These are phyloP conservation scores for Meyerozyma athensensis DNA, from an alignment of 1,139 yeast genomes.

Conservation along the genomic window DNA sequence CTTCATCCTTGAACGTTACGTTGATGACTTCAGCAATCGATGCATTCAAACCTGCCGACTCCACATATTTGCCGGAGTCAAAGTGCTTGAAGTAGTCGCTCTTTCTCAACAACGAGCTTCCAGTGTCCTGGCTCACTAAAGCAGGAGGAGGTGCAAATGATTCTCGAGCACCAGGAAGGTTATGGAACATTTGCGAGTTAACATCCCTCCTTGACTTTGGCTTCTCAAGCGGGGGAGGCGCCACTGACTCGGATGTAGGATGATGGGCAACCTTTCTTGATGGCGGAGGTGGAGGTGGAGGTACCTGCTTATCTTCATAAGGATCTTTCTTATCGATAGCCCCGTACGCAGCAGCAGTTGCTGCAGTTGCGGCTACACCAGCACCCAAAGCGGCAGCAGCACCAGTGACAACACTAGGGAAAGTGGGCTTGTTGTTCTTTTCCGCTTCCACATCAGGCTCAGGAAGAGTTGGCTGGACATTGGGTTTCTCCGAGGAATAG, in stretches of 20 bases:
- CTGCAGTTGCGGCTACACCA: conserved; percentile 5
- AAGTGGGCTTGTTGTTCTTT: not conserved
- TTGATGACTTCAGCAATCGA: conserved; percentile 80
- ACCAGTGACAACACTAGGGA: conserved; percentile 4
- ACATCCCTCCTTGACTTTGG: conserved; percentile 37
- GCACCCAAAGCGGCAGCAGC: conserved; percentile 6
- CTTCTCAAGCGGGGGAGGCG: conserved; percentile 4
- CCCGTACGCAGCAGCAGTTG: conserved; percentile 7
- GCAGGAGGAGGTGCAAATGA: conserved; percentile 21
- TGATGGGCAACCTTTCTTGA: conserved; percentile 52
- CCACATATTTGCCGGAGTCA: conserved; percentile 29
- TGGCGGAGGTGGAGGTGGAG: conserved; percentile 67
- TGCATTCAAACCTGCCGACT: conserved; percentile 63
- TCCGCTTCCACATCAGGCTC: conserved; percentile 16
- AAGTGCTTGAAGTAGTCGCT: conserved; percentile 44
- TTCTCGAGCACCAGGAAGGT: conserved; percentile 41
- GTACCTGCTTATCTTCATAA: conserved; percentile 1
- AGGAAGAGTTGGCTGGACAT: conserved; percentile 10
- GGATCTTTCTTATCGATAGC: conserved; percentile 1
- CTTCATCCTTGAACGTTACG: conserved; percentile 67
- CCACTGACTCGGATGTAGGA: conserved; percentile 6
- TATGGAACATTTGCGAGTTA: conserved; percentile 52
- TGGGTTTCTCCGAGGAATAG: not conserved
- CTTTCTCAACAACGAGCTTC: conserved; percentile 28
- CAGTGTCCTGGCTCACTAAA: conserved; percentile 29